A percentile compares a stretch with the other conserved stretches of the same genome.
Evolutionary conservation across 208 protist genomes (phyloP).

Genomic region (Wallacemonas sp.): DNA sequence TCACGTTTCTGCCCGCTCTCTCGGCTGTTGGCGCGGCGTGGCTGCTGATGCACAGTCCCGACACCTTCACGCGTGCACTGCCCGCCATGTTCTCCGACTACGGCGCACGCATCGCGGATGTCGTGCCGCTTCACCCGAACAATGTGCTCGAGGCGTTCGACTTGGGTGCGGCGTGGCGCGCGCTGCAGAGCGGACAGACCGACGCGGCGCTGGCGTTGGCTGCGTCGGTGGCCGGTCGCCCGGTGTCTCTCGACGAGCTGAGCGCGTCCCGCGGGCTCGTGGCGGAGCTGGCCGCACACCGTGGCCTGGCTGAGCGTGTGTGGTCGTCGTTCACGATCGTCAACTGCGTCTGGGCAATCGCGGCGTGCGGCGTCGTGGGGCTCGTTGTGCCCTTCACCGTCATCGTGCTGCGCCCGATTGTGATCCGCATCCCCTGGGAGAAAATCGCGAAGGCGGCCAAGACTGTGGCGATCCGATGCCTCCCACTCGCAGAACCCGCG

Average conservation of each 20-base stretch:
- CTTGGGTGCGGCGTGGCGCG: not conserved
- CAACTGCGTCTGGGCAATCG: conserved; percentile 12
- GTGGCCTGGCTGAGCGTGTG: conserved; percentile 6
- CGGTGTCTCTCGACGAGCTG: conserved; percentile 11
- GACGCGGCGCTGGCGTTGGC: not conserved
- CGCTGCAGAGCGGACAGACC: not conserved
- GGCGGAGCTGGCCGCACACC: not conserved
- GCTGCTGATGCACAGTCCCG: not conserved
- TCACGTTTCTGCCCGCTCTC: not conserved
- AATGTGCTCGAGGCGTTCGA: conserved; percentile 16
- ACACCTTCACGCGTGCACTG: not conserved
- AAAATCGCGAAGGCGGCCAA: not conserved
- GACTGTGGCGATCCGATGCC: not conserved
- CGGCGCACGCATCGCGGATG: not conserved
- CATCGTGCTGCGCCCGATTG: not conserved
- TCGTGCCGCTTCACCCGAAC: conserved; percentile 17
- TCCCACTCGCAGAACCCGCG: not conserved
- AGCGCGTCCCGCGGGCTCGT: not conserved
- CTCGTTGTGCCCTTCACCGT: not conserved
- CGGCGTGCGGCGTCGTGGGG: not conserved
- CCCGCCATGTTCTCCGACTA: conserved; percentile 3
- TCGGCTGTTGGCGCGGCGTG: conserved; percentile 2
- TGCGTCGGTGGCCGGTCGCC: not conserved
- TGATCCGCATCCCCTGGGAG: conserved; percentile 7
- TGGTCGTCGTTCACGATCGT: conserved; percentile 10